Conservation (phyloP, 2,329 filamentous ascomycete species). For the Colletotrichum horii region DNA sequence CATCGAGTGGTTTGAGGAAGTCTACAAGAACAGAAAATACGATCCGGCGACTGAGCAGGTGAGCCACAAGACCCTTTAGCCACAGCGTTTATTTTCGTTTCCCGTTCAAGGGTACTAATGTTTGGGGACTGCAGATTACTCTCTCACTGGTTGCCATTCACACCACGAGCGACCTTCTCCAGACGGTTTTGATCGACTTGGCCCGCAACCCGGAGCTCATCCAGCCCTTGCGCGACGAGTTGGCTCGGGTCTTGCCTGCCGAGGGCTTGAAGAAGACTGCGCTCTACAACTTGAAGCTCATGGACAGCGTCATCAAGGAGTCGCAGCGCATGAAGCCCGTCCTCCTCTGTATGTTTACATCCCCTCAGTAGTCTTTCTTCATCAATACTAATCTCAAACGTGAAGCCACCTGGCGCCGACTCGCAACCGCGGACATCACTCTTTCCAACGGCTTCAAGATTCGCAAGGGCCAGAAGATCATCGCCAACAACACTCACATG, state of each 20-base stretch:
- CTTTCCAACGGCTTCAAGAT: constrained; percentile 24
- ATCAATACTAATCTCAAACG: too few relatives aligned
- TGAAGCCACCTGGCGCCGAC: constrained; percentile 12
- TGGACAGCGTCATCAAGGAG: constrained; percentile 32
- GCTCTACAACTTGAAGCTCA: constrained; percentile 26
- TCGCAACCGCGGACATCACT: constrained; percentile 14
- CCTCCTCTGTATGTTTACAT: constrained; percentile 10
- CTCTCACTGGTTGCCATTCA: constrained; percentile 28
- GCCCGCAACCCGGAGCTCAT: constrained; percentile 24
- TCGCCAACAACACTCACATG: constrained; percentile 22
- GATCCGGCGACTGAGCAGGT: constrained; percentile 19
- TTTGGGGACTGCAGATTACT: neutral
- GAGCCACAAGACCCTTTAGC: neutral
- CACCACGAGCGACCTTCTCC: constrained; percentile 25
- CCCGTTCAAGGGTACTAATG: too few relatives aligned
- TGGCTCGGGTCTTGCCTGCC: constrained; percentile 20
- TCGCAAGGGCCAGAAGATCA: constrained; percentile 24
- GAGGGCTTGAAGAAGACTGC: constrained; percentile 25
- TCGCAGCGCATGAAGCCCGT: constrained; percentile 28
- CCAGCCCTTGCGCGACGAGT: constrained; percentile 26
- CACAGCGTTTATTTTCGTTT: too few relatives aligned
- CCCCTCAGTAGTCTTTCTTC: neutral
- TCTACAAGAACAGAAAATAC: neutral
- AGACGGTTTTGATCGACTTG: constrained; percentile 25
- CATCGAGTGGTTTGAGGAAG: constrained; percentile 25